Evolutionary conservation across 768 basidiomycete genomes (phyloP).

Genomic region (Panaeolus papilionaceus): DNA sequence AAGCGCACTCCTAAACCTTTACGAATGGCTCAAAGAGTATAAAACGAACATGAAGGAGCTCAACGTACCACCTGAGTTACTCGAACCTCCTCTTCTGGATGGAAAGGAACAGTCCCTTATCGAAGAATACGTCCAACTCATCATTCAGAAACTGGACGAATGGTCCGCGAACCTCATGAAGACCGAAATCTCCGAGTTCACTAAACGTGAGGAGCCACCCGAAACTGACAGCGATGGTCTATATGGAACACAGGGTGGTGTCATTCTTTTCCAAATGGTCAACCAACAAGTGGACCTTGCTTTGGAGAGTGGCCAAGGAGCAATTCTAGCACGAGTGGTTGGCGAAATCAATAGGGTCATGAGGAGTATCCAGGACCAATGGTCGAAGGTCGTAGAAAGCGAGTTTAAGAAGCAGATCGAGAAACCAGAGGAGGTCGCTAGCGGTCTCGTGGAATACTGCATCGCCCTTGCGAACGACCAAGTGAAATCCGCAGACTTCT

Average conservation of each 20-base stretch:
- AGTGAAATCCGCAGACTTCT: slow-evolving; percentile 93
- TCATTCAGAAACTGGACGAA: slow-evolving; percentile 95
- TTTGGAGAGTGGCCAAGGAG: slow-evolving; percentile 94
- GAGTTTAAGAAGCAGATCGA: slow-evolving; percentile 90
- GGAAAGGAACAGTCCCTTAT: slow-evolving; percentile 94
- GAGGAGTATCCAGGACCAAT: slow-evolving; percentile 86
- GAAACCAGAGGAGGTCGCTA: slow-evolving; percentile 85
- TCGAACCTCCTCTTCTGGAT: slow-evolving; percentile 91
- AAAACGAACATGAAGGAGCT: slow-evolving; percentile 95
- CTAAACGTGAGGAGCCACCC: slow-evolving; percentile 81
- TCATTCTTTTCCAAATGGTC: slow-evolving; percentile 98
- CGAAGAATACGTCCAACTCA: slow-evolving; percentile 93
- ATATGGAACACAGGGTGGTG: slow-evolving; percentile 90
- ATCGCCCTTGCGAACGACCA: slow-evolving; percentile 98
- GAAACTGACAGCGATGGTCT: slow-evolving; percentile 89
- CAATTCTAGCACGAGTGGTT: slow-evolving; percentile 90
- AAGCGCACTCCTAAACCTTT: slow-evolving; percentile 82
- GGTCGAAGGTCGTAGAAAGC: slow-evolving; percentile 81
- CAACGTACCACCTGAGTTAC: slow-evolving; percentile 76
- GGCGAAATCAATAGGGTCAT: slow-evolving; percentile 90
- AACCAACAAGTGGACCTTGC: slow-evolving; percentile 96
- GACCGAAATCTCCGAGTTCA: slow-evolving; percentile 87
- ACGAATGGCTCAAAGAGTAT: slow-evolving; percentile 97
- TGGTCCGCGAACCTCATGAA: slow-evolving; percentile 96
- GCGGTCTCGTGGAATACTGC: slow-evolving; percentile 93